A percentile compares a stretch with the other conserved stretches of the same genome.
phyloP scores from a whole-genome alignment of 345 rosid species.

The Acer campestre region DNA sequence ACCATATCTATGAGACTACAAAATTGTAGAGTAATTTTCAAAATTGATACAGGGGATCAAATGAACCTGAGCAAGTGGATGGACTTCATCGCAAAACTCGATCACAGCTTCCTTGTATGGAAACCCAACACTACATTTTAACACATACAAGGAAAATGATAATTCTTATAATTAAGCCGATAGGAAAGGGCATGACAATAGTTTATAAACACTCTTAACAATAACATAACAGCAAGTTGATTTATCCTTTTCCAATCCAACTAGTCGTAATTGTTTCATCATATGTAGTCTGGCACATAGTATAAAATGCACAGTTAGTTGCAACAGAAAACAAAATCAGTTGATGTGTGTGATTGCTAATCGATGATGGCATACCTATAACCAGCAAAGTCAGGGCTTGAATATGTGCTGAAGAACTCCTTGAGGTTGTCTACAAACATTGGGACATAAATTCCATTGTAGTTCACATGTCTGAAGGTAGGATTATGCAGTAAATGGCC shows the following conservation, averaged over 20 bases:
- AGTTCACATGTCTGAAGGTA: conserved; percentile 46
- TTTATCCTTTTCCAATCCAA: too few species aligned
- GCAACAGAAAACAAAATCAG: too few species aligned
- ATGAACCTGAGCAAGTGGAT: conserved; percentile 52
- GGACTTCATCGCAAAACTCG: conserved; percentile 50
- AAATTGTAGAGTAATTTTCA: neutral
- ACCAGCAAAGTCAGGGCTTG: conserved; percentile 51
- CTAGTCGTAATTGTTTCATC: too few species aligned
- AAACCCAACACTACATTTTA: conserved; percentile 47
- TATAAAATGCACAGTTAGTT: too few species aligned
- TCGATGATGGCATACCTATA: conserved; percentile 42
- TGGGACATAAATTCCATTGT: conserved; percentile 60
- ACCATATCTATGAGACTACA: neutral
- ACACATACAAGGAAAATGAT: conserved; percentile 12
- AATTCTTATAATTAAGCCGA: neutral
- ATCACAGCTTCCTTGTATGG: conserved; percentile 54
- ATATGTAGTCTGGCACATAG: too few species aligned
- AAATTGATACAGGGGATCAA: neutral
- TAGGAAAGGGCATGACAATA: too few species aligned
- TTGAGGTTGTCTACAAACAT: conserved; percentile 63
- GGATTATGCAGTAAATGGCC: conserved; percentile 70
- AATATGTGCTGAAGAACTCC: conserved; percentile 49
- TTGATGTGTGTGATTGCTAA: neutral
- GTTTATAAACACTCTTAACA: too few species aligned
- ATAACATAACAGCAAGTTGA: too few species aligned